Percentiles rank a stretch among this genome's conserved stretches.
phyloP scores from a whole-genome alignment of 331 rosid genomes.

The Rosa hybrid region DNA sequence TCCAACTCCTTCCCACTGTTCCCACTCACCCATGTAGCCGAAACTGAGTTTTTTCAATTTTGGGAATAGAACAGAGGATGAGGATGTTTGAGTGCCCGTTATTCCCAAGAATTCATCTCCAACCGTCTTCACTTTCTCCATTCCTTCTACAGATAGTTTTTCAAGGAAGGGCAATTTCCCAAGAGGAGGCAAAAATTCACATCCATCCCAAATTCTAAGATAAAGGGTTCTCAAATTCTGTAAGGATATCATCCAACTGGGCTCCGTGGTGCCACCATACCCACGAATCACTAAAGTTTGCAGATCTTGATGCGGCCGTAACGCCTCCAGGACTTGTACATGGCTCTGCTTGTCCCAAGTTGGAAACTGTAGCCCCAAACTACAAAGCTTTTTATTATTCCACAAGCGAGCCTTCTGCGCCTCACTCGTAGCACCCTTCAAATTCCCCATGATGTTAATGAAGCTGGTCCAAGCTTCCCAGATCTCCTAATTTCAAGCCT shows the following conservation, averaged over 20 bases:
- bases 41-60: neutral
- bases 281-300: rapidly evolving
- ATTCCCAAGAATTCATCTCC: neutral
- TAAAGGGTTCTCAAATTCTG: neutral
- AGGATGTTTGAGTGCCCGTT: neutral
- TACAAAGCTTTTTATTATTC: neutral
- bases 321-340: neutral
- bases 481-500: too few species aligned
- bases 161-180: neutral
- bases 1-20: too few species aligned
- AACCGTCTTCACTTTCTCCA: neutral
- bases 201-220: neutral
- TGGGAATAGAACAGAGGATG: neutral
- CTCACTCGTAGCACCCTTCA: neutral
- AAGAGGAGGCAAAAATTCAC: neutral
- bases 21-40: too few species aligned
- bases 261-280: neutral
- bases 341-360: too few species aligned
- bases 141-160: rapidly evolving
- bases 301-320: neutral
- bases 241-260: neutral
- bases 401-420: neutral
- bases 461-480: too few species aligned
- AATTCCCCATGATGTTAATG: neutral
- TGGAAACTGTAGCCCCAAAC: rapidly evolving